These are phyloP conservation scores for Phoma sp. DNA, from an alignment of 2,329 filamentous ascomycete species.

Conservation along the genomic window DNA sequence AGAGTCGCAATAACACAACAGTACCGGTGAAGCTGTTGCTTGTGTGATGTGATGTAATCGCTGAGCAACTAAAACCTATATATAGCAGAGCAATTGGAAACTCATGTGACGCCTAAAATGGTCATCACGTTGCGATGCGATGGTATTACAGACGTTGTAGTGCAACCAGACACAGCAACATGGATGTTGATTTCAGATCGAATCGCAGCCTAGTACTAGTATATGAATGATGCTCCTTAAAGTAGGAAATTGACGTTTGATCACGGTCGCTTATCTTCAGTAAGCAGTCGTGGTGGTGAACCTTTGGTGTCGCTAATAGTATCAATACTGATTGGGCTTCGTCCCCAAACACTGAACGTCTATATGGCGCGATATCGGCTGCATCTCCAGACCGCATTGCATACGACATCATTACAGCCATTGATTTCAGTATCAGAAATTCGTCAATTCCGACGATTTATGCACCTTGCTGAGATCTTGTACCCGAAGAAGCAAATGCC, in stretches of 20 bases:
- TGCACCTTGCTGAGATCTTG: background rate
- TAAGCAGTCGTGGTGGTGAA: background rate
- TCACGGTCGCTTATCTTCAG: too few species aligned
- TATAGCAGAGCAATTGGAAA: background rate
- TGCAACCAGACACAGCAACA: background rate
- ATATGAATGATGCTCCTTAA: background rate
- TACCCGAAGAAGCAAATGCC: slow-evolving; percentile 12
- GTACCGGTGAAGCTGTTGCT: slow-evolving; percentile 9
- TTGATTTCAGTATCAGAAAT: background rate
- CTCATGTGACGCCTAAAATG: background rate
- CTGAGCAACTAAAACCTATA: slow-evolving; percentile 6
- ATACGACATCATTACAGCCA: background rate
- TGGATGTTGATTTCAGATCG: background rate
- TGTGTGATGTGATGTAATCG: slow-evolving; percentile 9
- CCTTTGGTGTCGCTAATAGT: background rate
- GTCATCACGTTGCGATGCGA: background rate
- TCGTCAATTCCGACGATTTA: background rate
- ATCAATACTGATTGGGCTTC: background rate
- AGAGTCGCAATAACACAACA: background rate
- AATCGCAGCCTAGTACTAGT: background rate
- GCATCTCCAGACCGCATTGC: background rate
- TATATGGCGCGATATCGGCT: background rate
- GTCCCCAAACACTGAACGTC: background rate
- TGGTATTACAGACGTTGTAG: slow-evolving; percentile 9
- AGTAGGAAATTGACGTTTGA: background rate